A percentile compares a stretch with the other conserved stretches of the same genome.
Conservation (phyloP, 2,329 filamentous ascomycete genomes). For the Nannizziopsis barbatae region DNA sequence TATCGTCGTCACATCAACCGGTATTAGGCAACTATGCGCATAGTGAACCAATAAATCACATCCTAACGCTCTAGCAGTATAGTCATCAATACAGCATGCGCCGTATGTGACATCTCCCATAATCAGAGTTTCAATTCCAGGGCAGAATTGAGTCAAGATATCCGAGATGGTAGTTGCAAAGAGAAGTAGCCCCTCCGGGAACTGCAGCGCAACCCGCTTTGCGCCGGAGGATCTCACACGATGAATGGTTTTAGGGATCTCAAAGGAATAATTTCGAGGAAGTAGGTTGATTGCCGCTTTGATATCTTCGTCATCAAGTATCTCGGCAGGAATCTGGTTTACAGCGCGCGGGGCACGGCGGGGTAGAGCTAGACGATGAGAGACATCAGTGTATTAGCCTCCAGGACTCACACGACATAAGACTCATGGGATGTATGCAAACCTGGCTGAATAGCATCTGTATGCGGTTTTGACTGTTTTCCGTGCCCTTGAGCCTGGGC, state of each 20-base stretch:
- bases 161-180: slow-evolving; percentile 98
- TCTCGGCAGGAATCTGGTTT: slow-evolving; percentile 81
- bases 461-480: slow-evolving; percentile 37
- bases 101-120: slow-evolving; percentile 99
- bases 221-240: slow-evolving; percentile 70
- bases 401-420: slow-evolving; percentile 13
- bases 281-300: slow-evolving; percentile 78
- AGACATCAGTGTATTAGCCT: slow-evolving; percentile 5
- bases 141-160: slow-evolving; percentile 88
- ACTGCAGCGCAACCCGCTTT: slow-evolving; percentile 83
- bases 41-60: slow-evolving; percentile 95
- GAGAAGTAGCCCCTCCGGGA: slow-evolving; percentile 86
- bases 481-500: slow-evolving; percentile 45
- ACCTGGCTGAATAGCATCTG: slow-evolving; percentile 39
- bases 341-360: slow-evolving; percentile 66
- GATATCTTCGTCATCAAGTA: slow-evolving; percentile 72
- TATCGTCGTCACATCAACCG: slow-evolving; percentile 91
- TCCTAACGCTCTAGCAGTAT: slow-evolving; percentile 83
- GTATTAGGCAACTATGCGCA: slow-evolving; percentile 91
- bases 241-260: slow-evolving; percentile 96
- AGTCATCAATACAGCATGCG: slow-evolving; percentile 97
- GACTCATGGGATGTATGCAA: slow-evolving; percentile 15
- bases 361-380: slow-evolving; percentile 44
- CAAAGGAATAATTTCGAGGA: slow-evolving; percentile 94
- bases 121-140: slow-evolving; percentile 81